These are phyloP conservation scores for Peronosclerospora sorghi DNA, from an alignment of 352 stramenopile genomes.

Conservation along the genomic window DNA sequence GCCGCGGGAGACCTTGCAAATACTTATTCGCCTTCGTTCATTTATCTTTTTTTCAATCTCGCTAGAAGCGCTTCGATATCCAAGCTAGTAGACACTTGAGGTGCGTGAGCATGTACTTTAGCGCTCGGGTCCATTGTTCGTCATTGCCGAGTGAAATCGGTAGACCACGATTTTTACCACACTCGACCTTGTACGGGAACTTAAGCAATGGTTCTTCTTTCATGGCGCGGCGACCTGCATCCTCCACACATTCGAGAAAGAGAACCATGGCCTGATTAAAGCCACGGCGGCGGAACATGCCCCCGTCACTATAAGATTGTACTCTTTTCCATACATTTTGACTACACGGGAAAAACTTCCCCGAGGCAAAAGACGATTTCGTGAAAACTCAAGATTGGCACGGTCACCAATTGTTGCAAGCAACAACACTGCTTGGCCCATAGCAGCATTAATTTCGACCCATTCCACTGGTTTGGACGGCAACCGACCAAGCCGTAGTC, in stretches of 20 bases:
- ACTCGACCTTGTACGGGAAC: slow-evolving; percentile 87
- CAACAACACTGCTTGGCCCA: slow-evolving; percentile 76
- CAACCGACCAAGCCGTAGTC: slow-evolving; percentile 70
- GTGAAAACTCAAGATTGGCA: slow-evolving; percentile 76
- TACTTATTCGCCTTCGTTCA: too few relatives aligned
- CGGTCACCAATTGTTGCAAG: slow-evolving; percentile 74
- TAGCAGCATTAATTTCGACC: slow-evolving; percentile 84
- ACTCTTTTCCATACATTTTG: slow-evolving; percentile 80
- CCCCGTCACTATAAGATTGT: slow-evolving; percentile 70
- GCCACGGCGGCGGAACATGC: slow-evolving; percentile 81
- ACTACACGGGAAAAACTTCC: slow-evolving; percentile 78
- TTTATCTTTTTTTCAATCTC: too few relatives aligned
- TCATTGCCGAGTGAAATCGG: slow-evolving; percentile 82
- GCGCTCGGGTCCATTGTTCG: too few relatives aligned
- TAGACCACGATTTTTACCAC: slow-evolving; percentile 84
- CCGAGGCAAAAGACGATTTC: slow-evolving; percentile 68
- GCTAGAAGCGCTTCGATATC: slow-evolving; percentile 84
- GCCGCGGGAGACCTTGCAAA: slow-evolving; percentile 4
- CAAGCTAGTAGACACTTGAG: slow-evolving; percentile 90
- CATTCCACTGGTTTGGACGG: slow-evolving; percentile 79
- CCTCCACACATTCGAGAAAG: slow-evolving; percentile 87
- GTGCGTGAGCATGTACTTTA: too few relatives aligned
- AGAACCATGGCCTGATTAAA: slow-evolving; percentile 88
- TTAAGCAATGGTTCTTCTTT: slow-evolving; percentile 80
- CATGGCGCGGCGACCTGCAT: too few relatives aligned